Percentiles rank a stretch among this genome's conserved stretches.
These are phyloP conservation scores for Fraxinus albicans DNA, from an alignment of 305 asterid species.

Conservation along the genomic window DNA sequence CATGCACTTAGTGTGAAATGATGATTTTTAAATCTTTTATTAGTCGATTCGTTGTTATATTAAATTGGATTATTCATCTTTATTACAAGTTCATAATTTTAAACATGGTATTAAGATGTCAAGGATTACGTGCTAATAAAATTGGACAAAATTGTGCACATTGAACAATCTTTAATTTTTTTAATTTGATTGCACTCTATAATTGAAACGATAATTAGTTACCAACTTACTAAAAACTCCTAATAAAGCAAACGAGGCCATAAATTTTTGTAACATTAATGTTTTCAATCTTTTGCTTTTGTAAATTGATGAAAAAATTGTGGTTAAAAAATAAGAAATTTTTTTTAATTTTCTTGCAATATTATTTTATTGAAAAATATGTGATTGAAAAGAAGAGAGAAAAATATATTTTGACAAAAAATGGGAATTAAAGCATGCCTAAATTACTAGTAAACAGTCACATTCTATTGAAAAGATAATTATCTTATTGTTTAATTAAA, in stretches of 20 bases:
- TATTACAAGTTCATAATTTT: background rate
- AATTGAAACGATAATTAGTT: background rate
- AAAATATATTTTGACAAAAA: no score
- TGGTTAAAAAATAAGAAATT: no score
- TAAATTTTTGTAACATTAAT: background rate
- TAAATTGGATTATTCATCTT: background rate
- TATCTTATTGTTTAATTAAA: background rate
- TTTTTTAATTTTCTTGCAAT: no score
- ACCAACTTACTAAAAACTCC: background rate
- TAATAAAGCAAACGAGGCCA: background rate
- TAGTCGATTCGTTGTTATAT: background rate
- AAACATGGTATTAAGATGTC: background rate
- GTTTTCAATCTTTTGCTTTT: background rate
- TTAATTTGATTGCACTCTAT: background rate
- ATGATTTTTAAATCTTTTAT: background rate
- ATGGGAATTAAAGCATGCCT: no score
- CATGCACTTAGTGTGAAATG: background rate
- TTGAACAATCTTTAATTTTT: background rate
- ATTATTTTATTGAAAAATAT: no score
- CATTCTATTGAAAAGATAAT: background rate
- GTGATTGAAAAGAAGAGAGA: no score
- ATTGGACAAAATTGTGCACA: background rate
- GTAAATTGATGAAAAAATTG: no score
- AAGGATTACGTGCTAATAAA: background rate
- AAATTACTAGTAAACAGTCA: background rate